phyloP scores from a whole-genome alignment of 768 basidiomycete species.

The Lactifluus rugatus region DNA sequence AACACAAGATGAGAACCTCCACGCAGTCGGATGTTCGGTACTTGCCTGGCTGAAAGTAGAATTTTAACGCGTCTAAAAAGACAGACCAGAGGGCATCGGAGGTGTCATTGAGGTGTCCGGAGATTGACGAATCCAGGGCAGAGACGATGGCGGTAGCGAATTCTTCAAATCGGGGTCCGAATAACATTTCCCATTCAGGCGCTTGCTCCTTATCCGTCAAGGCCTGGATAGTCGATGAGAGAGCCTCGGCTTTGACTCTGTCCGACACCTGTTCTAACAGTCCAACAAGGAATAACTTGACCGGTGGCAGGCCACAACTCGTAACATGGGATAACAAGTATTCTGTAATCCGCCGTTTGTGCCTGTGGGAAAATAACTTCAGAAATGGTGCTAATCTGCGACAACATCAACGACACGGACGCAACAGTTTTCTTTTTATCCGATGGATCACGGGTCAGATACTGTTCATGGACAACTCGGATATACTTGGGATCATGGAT shows the following conservation, averaged over 20 bases:
- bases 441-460: conserved; percentile 36
- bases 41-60: conserved; percentile 40
- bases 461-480: conserved; percentile 48
- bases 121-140: conserved; percentile 42
- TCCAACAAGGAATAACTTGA: conserved; percentile 46
- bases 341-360: conserved; percentile 62
- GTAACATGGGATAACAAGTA: conserved; percentile 74
- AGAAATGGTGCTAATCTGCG: background rate
- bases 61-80: conserved; percentile 36
- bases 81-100: conserved; percentile 40
- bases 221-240: conserved; percentile 48
- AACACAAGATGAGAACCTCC: conserved; percentile 4
- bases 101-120: conserved; percentile 36
- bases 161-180: conserved; percentile 31
- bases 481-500: conserved; percentile 51
- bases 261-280: conserved; percentile 40
- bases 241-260: conserved; percentile 38
- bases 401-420: conserved; percentile 30
- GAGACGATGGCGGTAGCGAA: conserved; percentile 31
- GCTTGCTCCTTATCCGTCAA: conserved; percentile 23
- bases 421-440: conserved; percentile 48
- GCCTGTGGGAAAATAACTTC: conserved; percentile 32
- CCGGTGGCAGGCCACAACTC: conserved; percentile 38
- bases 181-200: conserved; percentile 19
- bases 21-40: background rate